A percentile compares a stretch with the other conserved stretches of the same genome.
Evolutionary conservation across 192 early-diverging fungal genomes (phyloP).

Genomic region (Oehlia diaphana): DNA sequence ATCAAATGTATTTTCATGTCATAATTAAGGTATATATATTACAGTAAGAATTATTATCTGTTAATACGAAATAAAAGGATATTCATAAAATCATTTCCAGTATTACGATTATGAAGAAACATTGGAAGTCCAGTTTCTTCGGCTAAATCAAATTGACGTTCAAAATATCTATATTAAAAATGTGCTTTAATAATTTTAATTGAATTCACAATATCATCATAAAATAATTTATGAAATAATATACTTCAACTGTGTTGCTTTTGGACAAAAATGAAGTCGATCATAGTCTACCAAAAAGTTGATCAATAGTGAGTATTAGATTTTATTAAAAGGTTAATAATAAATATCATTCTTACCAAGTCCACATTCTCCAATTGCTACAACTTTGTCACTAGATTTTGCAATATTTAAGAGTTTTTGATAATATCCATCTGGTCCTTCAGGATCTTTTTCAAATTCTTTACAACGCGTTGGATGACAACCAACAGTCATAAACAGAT

Average conservation of each 20-base stretch:
- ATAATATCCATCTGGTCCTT: slow-evolving; percentile 68
- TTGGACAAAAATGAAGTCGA: slow-evolving; percentile 79
- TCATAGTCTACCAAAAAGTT: slow-evolving; percentile 76
- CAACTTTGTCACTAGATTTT: slow-evolving; percentile 55
- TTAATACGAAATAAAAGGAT: slow-evolving; percentile 37
- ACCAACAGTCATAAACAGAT: slow-evolving; percentile 75
- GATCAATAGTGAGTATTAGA: not conserved
- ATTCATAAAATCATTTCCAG: slow-evolving; percentile 72
- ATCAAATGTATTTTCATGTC: slow-evolving; percentile 41
- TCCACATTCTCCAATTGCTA: slow-evolving; percentile 95
- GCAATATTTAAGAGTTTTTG: slow-evolving; percentile 47
- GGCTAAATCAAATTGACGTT: slow-evolving; percentile 78
- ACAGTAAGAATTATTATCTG: too few species aligned
- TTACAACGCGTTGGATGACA: slow-evolving; percentile 82
- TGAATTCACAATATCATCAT: too few species aligned
- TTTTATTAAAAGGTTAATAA: not conserved
- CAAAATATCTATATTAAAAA: slow-evolving; percentile 58
- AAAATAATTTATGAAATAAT: too few species aligned
- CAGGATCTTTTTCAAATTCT: slow-evolving; percentile 62
- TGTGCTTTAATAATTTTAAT: not conserved
- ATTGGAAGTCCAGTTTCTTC: slow-evolving; percentile 77
- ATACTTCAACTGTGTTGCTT: slow-evolving; percentile 67
- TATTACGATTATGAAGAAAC: slow-evolving; percentile 91
- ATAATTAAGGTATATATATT: not conserved
- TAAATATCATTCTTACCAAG: slow-evolving; percentile 46